phyloP scores from a whole-genome alignment of 139 green algal species.

The Chlamydomonas applanata region DNA sequence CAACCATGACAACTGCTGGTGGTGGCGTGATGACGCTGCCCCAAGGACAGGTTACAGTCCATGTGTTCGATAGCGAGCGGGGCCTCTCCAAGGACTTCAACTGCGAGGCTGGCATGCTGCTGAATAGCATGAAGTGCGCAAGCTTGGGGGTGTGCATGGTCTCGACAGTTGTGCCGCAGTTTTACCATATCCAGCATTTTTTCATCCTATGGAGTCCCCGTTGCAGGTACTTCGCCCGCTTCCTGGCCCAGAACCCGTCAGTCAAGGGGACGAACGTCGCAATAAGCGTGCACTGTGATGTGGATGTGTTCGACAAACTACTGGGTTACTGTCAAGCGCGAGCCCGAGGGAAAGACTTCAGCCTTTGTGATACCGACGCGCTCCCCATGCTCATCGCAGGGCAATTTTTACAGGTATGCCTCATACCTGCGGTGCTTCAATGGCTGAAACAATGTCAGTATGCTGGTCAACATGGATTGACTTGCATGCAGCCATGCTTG shows the following conservation, averaged over 20 bases:
- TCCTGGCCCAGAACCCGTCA: background rate
- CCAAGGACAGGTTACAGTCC: no score
- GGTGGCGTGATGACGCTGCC: no score
- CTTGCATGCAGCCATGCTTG: background rate
- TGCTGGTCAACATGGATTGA: background rate
- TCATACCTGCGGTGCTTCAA: background rate
- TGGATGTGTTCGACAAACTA: background rate
- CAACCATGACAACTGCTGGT: no score
- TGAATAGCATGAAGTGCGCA: no score
- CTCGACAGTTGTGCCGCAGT: no score
- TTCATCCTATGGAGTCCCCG: background rate
- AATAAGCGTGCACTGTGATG: conserved; percentile 6
- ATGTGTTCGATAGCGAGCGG: no score
- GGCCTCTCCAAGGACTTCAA: no score
- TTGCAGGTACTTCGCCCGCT: conserved; percentile 3
- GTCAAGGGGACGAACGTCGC: background rate
- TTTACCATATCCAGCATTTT: no score
- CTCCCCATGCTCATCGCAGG: background rate
- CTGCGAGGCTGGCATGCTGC: no score
- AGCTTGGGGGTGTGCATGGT: no score
- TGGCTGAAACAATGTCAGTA: background rate
- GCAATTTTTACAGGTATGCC: background rate
- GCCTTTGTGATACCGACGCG: background rate
- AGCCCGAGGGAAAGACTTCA: background rate
- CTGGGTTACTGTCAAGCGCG: background rate